Conservation (phyloP, 108 stramenopile genomes). For the Cyclotella baltica region DNA sequence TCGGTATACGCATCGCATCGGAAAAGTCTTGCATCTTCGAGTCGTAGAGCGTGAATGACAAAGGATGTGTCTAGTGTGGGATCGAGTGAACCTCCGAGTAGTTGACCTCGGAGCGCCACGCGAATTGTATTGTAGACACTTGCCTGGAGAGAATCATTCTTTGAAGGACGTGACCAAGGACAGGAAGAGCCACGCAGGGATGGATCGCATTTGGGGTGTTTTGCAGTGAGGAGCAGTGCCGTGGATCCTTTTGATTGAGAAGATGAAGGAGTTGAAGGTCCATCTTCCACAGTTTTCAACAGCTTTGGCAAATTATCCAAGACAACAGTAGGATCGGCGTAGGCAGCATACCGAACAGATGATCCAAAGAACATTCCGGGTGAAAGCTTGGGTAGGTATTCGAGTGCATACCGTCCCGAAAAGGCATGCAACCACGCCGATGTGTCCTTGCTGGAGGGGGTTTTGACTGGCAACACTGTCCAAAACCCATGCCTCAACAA, state of each 20-base stretch:
- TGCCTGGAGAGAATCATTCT: slow-evolving; percentile 43
- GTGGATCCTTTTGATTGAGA: slow-evolving; percentile 45
- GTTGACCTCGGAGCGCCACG: slow-evolving; percentile 65
- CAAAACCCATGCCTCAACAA: slow-evolving; percentile 73
- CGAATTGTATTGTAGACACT: slow-evolving; percentile 66
- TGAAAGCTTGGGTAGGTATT: slow-evolving; percentile 79
- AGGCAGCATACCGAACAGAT: slow-evolving; percentile 65
- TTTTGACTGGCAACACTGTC: slow-evolving; percentile 68
- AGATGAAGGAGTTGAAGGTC: slow-evolving; percentile 9
- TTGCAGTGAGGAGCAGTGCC: slow-evolving; percentile 63
- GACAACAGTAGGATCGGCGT: slow-evolving; percentile 66
- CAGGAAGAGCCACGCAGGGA: slow-evolving; percentile 29
- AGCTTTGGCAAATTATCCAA: slow-evolving; percentile 61
- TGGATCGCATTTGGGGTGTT: slow-evolving; percentile 40
- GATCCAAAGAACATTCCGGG: slow-evolving; percentile 79
- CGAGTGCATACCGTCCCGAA: slow-evolving; percentile 41
- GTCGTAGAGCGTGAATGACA: slow-evolving; percentile 69
- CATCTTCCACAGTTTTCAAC: slow-evolving; percentile 44
- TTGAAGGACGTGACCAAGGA: slow-evolving; percentile 20
- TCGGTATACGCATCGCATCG: slow-evolving; percentile 86
- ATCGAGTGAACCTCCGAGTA: slow-evolving; percentile 61
- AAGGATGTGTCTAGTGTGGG: slow-evolving; percentile 74
- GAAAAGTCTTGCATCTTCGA: slow-evolving; percentile 74
- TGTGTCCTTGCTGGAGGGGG: slow-evolving; percentile 17
- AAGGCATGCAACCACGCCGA: slow-evolving; percentile 45